phyloP scores from a whole-genome alignment of 2,329 filamentous ascomycete species.

The Colletotrichum australisinense region DNA sequence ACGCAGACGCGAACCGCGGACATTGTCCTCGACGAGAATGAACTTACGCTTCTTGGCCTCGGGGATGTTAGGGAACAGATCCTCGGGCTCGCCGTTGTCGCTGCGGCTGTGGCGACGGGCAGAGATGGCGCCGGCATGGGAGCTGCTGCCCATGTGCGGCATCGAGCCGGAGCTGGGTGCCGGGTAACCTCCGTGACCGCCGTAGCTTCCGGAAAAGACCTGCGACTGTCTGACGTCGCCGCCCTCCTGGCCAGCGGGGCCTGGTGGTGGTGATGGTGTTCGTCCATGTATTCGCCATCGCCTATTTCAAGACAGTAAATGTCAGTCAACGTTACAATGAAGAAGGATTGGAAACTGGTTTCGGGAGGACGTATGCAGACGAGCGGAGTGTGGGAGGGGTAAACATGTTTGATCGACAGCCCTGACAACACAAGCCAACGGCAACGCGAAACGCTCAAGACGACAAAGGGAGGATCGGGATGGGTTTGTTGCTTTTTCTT shows the following conservation, averaged over 20 bases:
- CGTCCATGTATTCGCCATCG: constrained; percentile 71
- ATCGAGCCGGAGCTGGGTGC: constrained; percentile 69
- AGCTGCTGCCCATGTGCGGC: constrained; percentile 63
- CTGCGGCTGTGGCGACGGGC: constrained; percentile 52
- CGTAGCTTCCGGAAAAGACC: constrained; percentile 74
- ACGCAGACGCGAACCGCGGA: constrained; percentile 82
- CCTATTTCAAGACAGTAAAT: constrained; percentile 52
- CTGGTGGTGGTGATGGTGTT: constrained; percentile 75
- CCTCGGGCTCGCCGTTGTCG: constrained; percentile 70
- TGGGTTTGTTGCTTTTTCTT: constrained; percentile 19
- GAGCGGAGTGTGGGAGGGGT: constrained; percentile 29
- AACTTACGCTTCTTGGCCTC: constrained; percentile 95
- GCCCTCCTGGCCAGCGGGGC: constrained; percentile 62
- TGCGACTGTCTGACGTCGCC: constrained; percentile 77
- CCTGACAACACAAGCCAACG: constrained; percentile 25
- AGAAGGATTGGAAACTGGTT: constrained; percentile 22
- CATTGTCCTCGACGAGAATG: constrained; percentile 91
- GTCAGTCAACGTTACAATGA: constrained; percentile 36
- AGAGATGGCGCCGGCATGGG: constrained; percentile 48
- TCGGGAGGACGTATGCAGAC: constrained; percentile 21
- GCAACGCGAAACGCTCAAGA: constrained; percentile 32
- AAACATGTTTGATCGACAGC: constrained; percentile 34
- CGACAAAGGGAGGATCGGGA: constrained; percentile 16
- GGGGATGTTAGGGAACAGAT: constrained; percentile 88
- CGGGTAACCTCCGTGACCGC: constrained; percentile 70